Conservation (phyloP, 768 basidiomycete genomes). For the Mycena vulgaris region DNA sequence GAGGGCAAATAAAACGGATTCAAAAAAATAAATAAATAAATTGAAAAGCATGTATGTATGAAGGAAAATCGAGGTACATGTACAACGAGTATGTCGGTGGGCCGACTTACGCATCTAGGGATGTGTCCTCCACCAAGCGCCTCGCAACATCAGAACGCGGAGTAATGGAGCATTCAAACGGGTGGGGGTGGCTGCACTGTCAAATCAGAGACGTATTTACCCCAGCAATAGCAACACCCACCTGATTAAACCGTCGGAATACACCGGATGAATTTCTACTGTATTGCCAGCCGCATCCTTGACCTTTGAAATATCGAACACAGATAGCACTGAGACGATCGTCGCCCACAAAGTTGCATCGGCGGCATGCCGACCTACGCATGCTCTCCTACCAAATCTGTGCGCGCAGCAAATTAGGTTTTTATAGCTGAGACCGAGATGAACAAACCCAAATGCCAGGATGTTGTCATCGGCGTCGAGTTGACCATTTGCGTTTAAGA, state of each 20-base stretch:
- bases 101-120: background rate
- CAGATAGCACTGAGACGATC: constrained; percentile 8
- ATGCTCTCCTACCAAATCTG: constrained; percentile 19
- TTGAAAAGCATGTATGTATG: no score
- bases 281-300: constrained; percentile 67
- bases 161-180: constrained; percentile 1
- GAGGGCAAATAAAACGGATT: no score
- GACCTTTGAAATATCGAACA: constrained; percentile 34
- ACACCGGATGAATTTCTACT: constrained; percentile 36
- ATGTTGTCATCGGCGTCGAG: background rate
- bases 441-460: background rate
- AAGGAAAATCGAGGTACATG: no score
- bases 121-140: background rate
- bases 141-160: background rate
- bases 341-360: constrained; percentile 12
- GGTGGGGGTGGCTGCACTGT: no score
- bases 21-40: no score
- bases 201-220: background rate
- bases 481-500: constrained; percentile 36
- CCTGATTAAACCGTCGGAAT: constrained; percentile 10
- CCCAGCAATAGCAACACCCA: background rate
- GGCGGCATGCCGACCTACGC: constrained; percentile 5
- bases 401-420: background rate
- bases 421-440: background rate
- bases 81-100: no score